Evolutionary conservation across 805 yeast genomes (phyloP).

Genomic region (Kodamaea fukazawae): DNA sequence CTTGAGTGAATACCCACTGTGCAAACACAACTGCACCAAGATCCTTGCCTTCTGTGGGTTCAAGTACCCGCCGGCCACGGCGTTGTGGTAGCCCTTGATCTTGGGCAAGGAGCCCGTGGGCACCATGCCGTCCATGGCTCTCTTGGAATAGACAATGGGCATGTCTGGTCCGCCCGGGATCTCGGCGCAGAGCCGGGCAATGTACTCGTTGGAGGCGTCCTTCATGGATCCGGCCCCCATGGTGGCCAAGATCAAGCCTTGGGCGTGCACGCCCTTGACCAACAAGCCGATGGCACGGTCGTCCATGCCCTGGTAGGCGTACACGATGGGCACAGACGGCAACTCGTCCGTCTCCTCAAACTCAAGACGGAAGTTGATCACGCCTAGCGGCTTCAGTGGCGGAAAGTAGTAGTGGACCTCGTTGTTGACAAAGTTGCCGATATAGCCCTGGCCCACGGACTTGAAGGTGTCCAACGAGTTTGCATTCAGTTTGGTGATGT

Average conservation of each 20-base stretch:
- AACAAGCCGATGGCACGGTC: constrained; percentile 47
- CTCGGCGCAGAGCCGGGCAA: constrained; percentile 27
- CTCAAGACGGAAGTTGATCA: constrained; percentile 36
- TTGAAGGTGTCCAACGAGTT: constrained; percentile 70
- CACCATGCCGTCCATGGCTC: constrained; percentile 71
- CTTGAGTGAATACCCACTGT: constrained; percentile 34
- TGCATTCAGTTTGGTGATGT: constrained; percentile 68
- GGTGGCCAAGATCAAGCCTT: constrained; percentile 63
- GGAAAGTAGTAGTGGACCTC: constrained; percentile 65
- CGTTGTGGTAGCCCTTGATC: constrained; percentile 28
- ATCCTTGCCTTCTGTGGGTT: constrained; percentile 66
- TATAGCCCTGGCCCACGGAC: constrained; percentile 63
- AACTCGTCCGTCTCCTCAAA: constrained; percentile 19
- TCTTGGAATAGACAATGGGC: constrained; percentile 62
- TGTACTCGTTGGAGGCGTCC: constrained; percentile 45
- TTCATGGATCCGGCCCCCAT: constrained; percentile 71
- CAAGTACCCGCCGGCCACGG: constrained; percentile 61
- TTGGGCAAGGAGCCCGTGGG: constrained; percentile 48
- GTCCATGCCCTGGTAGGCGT: constrained; percentile 61
- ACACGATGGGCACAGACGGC: constrained; percentile 54
- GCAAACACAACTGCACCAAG: constrained; percentile 53
- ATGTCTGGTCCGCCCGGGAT: constrained; percentile 27
- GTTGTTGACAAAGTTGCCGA: constrained; percentile 68
- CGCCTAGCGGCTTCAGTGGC: constrained; percentile 55
- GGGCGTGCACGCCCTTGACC: constrained; percentile 41